A percentile compares a stretch with the other conserved stretches of the same genome.
Conservation (phyloP, 192 early-diverging fungal species). For the Mortierella alpina region DNA sequence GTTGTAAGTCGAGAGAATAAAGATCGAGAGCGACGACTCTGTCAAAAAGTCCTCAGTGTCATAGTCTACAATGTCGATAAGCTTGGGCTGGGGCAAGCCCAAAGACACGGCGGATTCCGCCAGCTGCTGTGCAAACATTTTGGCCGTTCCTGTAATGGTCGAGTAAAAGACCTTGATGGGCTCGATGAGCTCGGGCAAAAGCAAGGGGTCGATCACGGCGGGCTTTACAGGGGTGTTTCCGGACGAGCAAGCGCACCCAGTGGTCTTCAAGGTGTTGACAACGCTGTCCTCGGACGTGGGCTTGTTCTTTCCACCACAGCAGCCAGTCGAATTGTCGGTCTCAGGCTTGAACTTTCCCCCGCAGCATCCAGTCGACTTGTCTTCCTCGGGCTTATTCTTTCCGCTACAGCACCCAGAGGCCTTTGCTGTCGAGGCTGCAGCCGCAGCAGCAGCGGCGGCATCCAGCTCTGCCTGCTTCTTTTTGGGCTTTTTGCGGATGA, state of each 20-base stretch:
- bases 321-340: background rate
- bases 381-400: conserved; percentile 46
- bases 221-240: background rate
- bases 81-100: conserved; percentile 40
- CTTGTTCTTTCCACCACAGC: background rate
- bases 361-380: conserved; percentile 45
- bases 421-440: background rate
- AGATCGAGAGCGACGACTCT: conserved; percentile 66
- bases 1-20: conserved; percentile 74
- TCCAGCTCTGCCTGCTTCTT: conserved; percentile 29
- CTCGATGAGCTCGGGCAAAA: conserved; percentile 31
- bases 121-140: conserved; percentile 60
- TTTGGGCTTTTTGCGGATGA: conserved; percentile 54
- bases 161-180: conserved; percentile 69
- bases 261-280: background rate
- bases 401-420: conserved; percentile 46
- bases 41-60: conserved; percentile 71
- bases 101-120: conserved; percentile 24
- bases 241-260: conserved; percentile 26
- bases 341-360: conserved; percentile 39
- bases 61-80: conserved; percentile 71
- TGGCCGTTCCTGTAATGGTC: conserved; percentile 67
- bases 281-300: background rate
- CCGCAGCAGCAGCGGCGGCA: conserved; percentile 5
- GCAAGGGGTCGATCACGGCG: conserved; percentile 23